Conservation (phyloP, 441 rosid species). For the Sinapis alba region DNA sequence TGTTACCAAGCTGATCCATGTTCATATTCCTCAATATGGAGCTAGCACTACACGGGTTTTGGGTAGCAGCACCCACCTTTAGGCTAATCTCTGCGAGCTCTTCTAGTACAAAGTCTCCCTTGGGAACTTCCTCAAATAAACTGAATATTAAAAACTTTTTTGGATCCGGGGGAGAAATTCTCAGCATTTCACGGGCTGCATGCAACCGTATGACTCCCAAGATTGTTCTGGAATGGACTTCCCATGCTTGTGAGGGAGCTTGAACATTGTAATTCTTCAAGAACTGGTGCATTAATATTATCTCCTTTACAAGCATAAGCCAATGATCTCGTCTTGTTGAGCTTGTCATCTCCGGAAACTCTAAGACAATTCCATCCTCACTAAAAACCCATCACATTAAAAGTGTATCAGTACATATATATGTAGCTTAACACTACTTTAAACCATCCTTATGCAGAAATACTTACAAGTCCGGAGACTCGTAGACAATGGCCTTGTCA, state of each 20-base stretch:
- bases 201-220: constrained; percentile 81
- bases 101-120: constrained; percentile 87
- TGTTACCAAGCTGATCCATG: constrained; percentile 41
- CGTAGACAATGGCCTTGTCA: constrained; percentile 80
- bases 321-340: constrained; percentile 91
- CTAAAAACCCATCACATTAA: constrained; percentile 33
- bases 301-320: constrained; percentile 79
- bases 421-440: background rate
- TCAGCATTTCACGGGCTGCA: constrained; percentile 87
- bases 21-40: constrained; percentile 68
- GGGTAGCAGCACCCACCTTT: constrained; percentile 45
- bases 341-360: constrained; percentile 96
- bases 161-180: constrained; percentile 77
- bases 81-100: constrained; percentile 68
- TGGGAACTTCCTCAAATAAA: constrained; percentile 79
- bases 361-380: constrained; percentile 78
- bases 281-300: constrained; percentile 77
- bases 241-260: constrained; percentile 68
- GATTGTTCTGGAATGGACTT: constrained; percentile 78
- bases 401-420: background rate
- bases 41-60: constrained; percentile 68
- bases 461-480: constrained; percentile 78
- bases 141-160: constrained; percentile 80
- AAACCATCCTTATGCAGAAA: background rate
- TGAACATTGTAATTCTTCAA: constrained; percentile 53